phyloP scores from a whole-genome alignment of 768 basidiomycete genomes.

The Boletus edulis region DNA sequence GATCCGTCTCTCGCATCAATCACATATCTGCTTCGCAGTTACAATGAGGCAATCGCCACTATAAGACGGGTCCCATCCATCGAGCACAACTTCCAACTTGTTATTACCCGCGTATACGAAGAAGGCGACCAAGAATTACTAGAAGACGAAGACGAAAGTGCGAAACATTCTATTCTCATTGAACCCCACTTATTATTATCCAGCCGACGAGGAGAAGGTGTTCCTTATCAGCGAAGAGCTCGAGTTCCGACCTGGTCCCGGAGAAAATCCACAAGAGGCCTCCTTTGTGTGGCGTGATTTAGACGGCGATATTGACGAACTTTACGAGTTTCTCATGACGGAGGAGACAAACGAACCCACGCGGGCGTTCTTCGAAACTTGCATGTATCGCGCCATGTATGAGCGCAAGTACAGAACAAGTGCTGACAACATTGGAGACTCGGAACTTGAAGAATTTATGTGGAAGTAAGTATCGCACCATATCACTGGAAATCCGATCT shows the following conservation, averaged over 20 bases:
- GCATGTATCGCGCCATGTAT: conserved; percentile 95
- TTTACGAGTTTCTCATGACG: conserved; percentile 88
- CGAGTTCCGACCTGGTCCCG: conserved; percentile 74
- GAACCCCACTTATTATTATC: conserved; percentile 4
- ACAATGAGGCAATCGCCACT: conserved; percentile 93
- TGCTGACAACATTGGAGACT: conserved; percentile 65
- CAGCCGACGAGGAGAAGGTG: conserved; percentile 91
- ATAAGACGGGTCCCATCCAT: conserved; percentile 79
- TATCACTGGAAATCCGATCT: background rate
- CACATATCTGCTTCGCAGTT: conserved; percentile 47
- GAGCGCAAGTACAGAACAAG: conserved; percentile 83
- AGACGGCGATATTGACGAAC: conserved; percentile 87
- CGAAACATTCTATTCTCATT: conserved; percentile 23
- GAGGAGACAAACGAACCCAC: conserved; percentile 75
- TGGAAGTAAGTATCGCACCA: conserved; percentile 62
- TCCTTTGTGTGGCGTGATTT: conserved; percentile 92
- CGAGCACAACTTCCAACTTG: conserved; percentile 84
- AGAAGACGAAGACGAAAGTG: conserved; percentile 91
- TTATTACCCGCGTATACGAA: conserved; percentile 94
- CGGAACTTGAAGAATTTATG: conserved; percentile 75
- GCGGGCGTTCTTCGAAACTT: conserved; percentile 85
- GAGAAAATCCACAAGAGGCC: conserved; percentile 69
- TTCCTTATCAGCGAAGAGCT: conserved; percentile 92
- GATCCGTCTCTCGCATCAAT: background rate
- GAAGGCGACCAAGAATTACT: conserved; percentile 94